phyloP scores from a whole-genome alignment of 257 asterid genomes.

The Craterostigma plantagineum region DNA sequence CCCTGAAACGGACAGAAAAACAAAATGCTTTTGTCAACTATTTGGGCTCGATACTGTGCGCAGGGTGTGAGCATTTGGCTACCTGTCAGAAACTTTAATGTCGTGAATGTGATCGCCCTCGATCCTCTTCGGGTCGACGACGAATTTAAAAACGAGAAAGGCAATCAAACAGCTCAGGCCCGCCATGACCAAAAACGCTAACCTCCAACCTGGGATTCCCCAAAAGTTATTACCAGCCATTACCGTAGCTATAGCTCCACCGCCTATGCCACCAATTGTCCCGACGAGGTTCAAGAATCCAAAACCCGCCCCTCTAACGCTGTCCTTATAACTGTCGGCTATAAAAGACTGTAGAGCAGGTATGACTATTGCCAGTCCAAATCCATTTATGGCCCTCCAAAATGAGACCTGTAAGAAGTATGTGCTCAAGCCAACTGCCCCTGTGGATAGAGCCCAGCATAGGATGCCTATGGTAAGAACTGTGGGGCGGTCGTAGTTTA shows the following conservation, averaged over 20 bases:
- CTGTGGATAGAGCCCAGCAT: slow-evolving; percentile 94
- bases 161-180: slow-evolving; percentile 60
- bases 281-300: slow-evolving; percentile 82
- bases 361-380: slow-evolving; percentile 89
- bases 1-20: slow-evolving; percentile 33
- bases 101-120: too few relatives aligned
- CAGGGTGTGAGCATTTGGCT: too few relatives aligned
- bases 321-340: slow-evolving; percentile 82
- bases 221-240: slow-evolving; percentile 74
- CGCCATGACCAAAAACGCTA: slow-evolving; percentile 66
- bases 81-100: too few relatives aligned
- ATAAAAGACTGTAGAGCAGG: slow-evolving; percentile 91
- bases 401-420: slow-evolving; percentile 63
- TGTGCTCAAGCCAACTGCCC: slow-evolving; percentile 82
- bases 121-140: slow-evolving; percentile 52
- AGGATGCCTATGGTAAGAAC: slow-evolving; percentile 82
- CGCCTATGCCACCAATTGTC: slow-evolving; percentile 88
- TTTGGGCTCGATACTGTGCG: too few relatives aligned
- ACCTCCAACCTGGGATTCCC: slow-evolving; percentile 93
- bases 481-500: slow-evolving; percentile 78
- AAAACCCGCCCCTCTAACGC: slow-evolving; percentile 76
- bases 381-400: slow-evolving; percentile 86
- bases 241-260: slow-evolving; percentile 92
- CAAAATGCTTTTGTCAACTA: too few relatives aligned
- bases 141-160: slow-evolving; percentile 59